A percentile compares a stretch with the other conserved stretches of the same genome.
Conservation (phyloP, 305 asterid species). For the Plantago lanceolata region DNA sequence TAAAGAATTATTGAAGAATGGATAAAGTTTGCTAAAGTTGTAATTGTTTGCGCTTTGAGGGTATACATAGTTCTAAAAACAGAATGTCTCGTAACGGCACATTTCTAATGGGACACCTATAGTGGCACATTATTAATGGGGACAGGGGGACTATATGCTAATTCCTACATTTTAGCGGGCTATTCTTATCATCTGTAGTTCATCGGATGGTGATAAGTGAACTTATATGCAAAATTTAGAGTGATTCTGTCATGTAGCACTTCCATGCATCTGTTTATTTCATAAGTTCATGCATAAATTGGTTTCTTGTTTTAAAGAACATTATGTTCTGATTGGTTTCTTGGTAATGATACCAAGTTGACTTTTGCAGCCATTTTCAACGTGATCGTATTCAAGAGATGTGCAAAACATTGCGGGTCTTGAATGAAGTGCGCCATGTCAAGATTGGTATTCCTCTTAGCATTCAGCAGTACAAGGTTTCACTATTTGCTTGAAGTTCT, state of each 20-base stretch:
- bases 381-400: conserved; percentile 86
- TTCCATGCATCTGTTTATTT: conserved; percentile 12
- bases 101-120: too few relatives aligned
- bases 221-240: background rate
- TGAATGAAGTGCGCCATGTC: conserved; percentile 76
- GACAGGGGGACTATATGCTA: too few relatives aligned
- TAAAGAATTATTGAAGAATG: too few relatives aligned
- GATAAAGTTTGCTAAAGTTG: too few relatives aligned
- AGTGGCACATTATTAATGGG: too few relatives aligned
- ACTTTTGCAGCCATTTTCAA: conserved; percentile 89
- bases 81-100: too few relatives aligned
- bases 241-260: background rate
- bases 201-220: background rate
- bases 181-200: too few relatives aligned
- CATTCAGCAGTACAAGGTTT: conserved; percentile 92
- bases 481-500: conserved; percentile 24
- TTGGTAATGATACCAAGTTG: conserved; percentile 78
- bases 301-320: conserved; percentile 32
- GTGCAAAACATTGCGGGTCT: conserved; percentile 72
- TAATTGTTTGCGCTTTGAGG: too few relatives aligned
- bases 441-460: conserved; percentile 87
- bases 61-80: too few relatives aligned
- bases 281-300: conserved; percentile 9
- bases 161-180: too few relatives aligned
- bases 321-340: conserved; percentile 53